Base-by-base conservation (phyloP, 1,139 yeast species). In the Trichomonascaceae sp. region DNA sequence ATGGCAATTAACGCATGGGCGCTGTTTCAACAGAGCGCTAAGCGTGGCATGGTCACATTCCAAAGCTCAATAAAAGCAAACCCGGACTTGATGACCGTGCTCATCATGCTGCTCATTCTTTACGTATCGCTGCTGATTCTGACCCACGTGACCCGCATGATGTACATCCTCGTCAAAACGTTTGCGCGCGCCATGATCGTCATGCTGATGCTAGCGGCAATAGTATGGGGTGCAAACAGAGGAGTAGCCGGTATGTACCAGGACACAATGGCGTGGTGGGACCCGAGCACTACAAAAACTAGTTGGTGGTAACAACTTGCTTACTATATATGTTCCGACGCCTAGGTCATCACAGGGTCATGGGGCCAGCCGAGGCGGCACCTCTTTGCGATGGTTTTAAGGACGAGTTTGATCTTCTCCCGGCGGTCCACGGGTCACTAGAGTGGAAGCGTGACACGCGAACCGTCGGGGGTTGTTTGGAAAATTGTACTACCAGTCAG, bases 101-200 rank as follows among this genome's bases (percentile, higher is more conserved):
- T 49, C 13, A 30, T 50, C 20, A 37, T 47, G 29, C 39, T 54
- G 14, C 29, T 45, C 11, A 38, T 50, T 13, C 40, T 56, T 16
- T 56, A 50, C 37, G 29, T 56, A 5, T 48, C 57, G 25, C 39
- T 56, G 28, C 37, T 47, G 25, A 41, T 56, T 9, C 33, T 55
- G 17, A 39, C 42, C 17, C 48, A 52, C 31, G 43, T 56, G 13
- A 40, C 52, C 26, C 37, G 56, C n/a, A 43, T 53, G 43, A 34
- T 56, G 11, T 52, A 43, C 37, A 37, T 46, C 14, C 35, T 48
- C 20, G 36, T 56, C 13, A 42, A 45, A 37, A 37, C 43, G 15
- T 27, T 46, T 16, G 38, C 54, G 26, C 43, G 48, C 30, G 30
- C 53, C 20, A 17, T 30, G 5, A 13, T 37, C 3, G 28, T 35